Evolutionary conservation across 2,329 filamentous ascomycete species (phyloP), one percentile per base, ranked within the genome.

Genomic region (Lecanicillium sp.): DNA sequence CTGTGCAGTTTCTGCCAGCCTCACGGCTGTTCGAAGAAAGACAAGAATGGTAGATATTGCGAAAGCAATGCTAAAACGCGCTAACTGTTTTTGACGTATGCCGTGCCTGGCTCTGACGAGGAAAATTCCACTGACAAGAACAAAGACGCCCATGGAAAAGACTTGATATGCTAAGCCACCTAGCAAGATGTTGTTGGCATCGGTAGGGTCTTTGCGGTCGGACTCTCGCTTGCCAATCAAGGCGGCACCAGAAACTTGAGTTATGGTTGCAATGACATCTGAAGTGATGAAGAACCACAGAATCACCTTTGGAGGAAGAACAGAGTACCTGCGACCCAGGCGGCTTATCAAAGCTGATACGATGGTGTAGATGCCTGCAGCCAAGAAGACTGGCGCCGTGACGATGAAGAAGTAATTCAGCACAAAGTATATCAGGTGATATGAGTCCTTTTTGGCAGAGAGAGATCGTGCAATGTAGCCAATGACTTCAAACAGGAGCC

Each of bases 401-500:
- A 78, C 73, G 52, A 78, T 74, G 60, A 74, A 74, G 60, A 78
- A 78, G 58, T 76, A 77, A 49, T 75, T 71, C 33, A 73, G 55
- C 29, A 78, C 70, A 46, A 77, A 78, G 58, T 67, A 76, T 28
- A 67, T 55, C 13, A 75, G 60, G 43, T 66, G 59, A 51, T 75
- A 76, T 0, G 73, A 73, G 43, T 75, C 62, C 32, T 64, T 56
- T 45, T 65, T 61, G 18, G 67, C 60, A 2, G 65, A 69, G n/a
- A 73, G 60, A 3, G 59, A 56, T 8, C 70, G 64, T 35, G 67
- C 65, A 37, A 66, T 50, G 47, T 74, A 74, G 29, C 70, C 70
- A 19, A 72, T 51, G 13, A 73, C 55, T 46, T 74, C 71, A 48
- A 73, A 64, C 13, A 63, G 28, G 2, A 66, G 56, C 13, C 63